Evolutionary conservation across 2,329 filamentous ascomycete species (phyloP).

Genomic region (Fusarium burgessii): DNA sequence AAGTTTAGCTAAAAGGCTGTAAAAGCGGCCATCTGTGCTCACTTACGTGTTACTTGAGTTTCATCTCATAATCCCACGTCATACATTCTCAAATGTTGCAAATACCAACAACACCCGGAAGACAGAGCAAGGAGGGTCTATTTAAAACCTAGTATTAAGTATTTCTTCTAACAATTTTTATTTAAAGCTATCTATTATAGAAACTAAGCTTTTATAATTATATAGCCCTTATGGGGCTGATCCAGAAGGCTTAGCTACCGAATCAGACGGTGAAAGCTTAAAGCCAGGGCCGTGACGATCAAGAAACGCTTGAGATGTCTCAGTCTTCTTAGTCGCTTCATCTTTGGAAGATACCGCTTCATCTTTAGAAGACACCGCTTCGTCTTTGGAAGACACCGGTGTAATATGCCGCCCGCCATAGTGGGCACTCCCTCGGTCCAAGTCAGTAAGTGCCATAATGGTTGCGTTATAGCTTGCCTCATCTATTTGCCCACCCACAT

Average conservation of each 20-base stretch:
- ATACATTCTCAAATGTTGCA: too few species aligned
- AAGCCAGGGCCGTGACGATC: constrained; percentile 1
- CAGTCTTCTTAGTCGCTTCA: neutral
- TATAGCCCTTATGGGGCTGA: neutral
- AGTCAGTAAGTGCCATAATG: constrained; percentile 6
- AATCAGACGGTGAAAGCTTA: neutral
- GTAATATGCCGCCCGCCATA: neutral
- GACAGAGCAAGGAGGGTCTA: neutral
- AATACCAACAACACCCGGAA: too few species aligned
- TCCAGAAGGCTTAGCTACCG: neutral
- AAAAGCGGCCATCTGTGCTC: too few species aligned
- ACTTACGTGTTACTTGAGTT: too few species aligned
- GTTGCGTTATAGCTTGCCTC: constrained; percentile 13
- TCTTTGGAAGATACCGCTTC: neutral
- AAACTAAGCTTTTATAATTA: neutral
- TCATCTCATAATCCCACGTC: too few species aligned
- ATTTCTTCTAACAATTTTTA: neutral
- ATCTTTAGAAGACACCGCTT: too few species aligned
- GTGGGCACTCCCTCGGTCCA: constrained; percentile 6
- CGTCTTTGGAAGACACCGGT: neutral
- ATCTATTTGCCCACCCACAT: constrained; percentile 23
- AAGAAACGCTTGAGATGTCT: neutral
- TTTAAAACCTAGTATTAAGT: neutral
- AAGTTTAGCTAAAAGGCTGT: too few species aligned
- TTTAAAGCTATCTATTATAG: neutral